Evolutionary conservation across 1,284 basidiomycete species (phyloP).

Genomic region (Malassezia sympodialis): DNA sequence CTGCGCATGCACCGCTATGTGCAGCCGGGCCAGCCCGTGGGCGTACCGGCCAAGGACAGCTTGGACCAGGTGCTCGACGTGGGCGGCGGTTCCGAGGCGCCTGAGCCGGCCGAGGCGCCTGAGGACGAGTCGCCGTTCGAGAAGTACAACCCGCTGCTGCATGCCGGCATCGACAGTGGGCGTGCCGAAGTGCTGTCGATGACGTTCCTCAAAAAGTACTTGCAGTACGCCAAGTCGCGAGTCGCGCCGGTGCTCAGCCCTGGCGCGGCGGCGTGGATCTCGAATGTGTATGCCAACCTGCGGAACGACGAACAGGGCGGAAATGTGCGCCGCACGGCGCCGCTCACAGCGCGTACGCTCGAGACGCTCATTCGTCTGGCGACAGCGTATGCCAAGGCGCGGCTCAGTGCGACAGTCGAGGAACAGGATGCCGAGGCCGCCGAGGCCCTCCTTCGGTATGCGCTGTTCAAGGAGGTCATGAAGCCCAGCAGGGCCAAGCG

Average conservation of each 20-base stretch:
- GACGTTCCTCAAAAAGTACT: conserved; percentile 93
- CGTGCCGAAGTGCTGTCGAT: conserved; percentile 75
- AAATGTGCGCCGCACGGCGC: conserved; percentile 91
- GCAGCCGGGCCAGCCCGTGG: conserved; percentile 87
- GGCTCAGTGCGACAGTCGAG: conserved; percentile 74
- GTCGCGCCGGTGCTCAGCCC: conserved; percentile 67
- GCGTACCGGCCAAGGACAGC: conserved; percentile 69
- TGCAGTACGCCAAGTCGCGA: conserved; percentile 87
- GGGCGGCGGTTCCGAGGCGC: conserved; percentile 22
- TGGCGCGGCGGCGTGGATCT: conserved; percentile 87
- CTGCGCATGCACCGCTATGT: conserved; percentile 94
- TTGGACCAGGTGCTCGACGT: conserved; percentile 54
- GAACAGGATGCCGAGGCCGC: conserved; percentile 78
- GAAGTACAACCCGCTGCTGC: conserved; percentile 90
- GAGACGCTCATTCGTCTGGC: conserved; percentile 97
- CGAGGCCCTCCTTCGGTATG: conserved; percentile 90
- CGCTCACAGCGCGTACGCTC: conserved; percentile 92
- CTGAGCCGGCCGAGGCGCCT: background rate
- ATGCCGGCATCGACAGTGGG: conserved; percentile 61
- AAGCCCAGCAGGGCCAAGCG: conserved; percentile 56
- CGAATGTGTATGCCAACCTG: conserved; percentile 79
- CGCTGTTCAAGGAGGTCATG: conserved; percentile 93
- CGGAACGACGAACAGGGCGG: conserved; percentile 84
- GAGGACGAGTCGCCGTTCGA: conserved; percentile 55
- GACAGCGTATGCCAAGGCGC: conserved; percentile 92